Base-by-base conservation (phyloP, 2,329 filamentous ascomycete genomes). In the Alternaria brassicae region DNA sequence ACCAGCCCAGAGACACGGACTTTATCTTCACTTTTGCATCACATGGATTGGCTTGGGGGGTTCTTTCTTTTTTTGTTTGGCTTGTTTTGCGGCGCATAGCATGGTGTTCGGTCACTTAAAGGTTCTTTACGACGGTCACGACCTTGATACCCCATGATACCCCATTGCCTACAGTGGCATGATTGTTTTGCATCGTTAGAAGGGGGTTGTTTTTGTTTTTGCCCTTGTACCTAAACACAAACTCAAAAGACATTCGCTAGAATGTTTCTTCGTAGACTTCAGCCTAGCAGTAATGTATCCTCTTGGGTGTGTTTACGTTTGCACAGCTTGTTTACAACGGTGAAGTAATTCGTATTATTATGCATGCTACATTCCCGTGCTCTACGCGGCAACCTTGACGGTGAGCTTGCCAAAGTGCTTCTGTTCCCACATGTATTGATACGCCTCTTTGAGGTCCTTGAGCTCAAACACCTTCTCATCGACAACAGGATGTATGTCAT, bases 401-500 rank as follows among this genome's bases (percentile, higher is more conserved):
- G 62, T 66, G 17, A 78, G 64, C 69, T 78, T 78, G 19, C 75
- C 75, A 61, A 78, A 77, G 59, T 78, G 75, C 66, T 81, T 83
- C 74, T 84, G 82, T 42, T 81, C 78, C 76, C 78, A 80, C 77
- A 81, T 75, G 68, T 79, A 81, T 69, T 81, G 68, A 65, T 83
- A 84, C 0, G 83, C 83, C 19, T 84, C 83, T 69, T 81, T 83
- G 4, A 80, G 71, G 65, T 87, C 70, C 21, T 82, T 80, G 6
- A 88, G 74, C 34, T 75, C 77, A 68, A 87, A 88, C 12, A 84
- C 79, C 75, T 84, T 85, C 67, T 84, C 77, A 66, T 88, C 86
- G 17, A 88, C 80, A 19, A 88, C 78, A 1, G 86, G 86, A 61
- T 86, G 82, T 65, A 88, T 84, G 60, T 86, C 74, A 58, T 86